Evolutionary conservation across 2,329 filamentous ascomycete genomes (phyloP), one percentile per base, ranked within the genome.

Genomic region (Didymella sp.): DNA sequence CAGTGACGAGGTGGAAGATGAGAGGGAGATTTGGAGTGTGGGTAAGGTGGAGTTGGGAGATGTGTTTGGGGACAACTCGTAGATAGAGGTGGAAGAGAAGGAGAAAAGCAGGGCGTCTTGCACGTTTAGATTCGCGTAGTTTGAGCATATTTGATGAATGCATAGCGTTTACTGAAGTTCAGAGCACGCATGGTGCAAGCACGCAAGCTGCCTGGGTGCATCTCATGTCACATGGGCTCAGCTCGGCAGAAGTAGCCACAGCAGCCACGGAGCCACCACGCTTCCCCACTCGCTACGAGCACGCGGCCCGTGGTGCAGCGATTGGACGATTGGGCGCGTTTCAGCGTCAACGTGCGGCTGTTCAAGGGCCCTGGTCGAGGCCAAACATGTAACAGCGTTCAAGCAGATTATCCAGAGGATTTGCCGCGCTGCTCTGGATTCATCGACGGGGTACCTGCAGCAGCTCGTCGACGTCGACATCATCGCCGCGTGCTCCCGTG

Each of bases 1-100:
- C 30, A 92, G 91, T 72, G 95, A 99, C 76, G 95, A 99, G 79
- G 81, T 87, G 28, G 95, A 99, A 72, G 95, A 99, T 78, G 92
- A 97, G 81, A 89, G 87, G 77, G 95, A 99, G 80, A 88, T 99
- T 61, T 96, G 92, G 93, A 95, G 91, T 74, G 89, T 99, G 46
- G 95, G 95, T 6, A 93, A 89, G 77, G 87, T 96, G 46, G 94
- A 98, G 73, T 79, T 93, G 43, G 89, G 85, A 8, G 90, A 91
- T 58, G 70, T 73, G 8, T 73, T 73, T 66, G 67, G 60, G 3
- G 64, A 68, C 12, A 52, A 61, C 28, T 63, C 57, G 7, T 56
- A 56, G 51, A 47, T n/a, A n/a, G 30, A n/a, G 24, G 13, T 30
- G 21, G 17, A 4, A 2, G 21, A 15, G 33, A 37, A 4, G 22